These are phyloP conservation scores for Solanum habrochaites DNA, from an alignment of 257 asterid genomes.

Conservation along the genomic window DNA sequence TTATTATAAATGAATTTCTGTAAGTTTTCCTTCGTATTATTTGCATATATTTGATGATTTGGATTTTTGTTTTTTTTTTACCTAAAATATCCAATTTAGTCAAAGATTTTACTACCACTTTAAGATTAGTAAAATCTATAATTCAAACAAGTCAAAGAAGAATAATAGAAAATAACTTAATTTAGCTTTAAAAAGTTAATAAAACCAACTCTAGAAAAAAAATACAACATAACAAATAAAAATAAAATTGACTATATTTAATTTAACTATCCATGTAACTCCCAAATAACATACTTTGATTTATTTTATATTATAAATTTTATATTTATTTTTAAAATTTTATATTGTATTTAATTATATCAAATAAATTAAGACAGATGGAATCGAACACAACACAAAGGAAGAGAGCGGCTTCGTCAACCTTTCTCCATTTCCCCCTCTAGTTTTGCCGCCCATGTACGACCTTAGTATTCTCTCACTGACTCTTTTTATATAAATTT, in stretches of 20 bases:
- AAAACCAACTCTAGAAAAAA: neutral
- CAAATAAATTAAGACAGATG: neutral
- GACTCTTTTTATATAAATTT: conserved; percentile 2
- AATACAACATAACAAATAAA: no score
- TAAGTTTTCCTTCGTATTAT: no score
- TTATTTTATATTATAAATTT: no score
- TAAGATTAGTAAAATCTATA: neutral
- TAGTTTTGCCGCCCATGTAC: neutral
- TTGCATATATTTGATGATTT: neutral
- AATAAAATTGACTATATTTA: neutral
- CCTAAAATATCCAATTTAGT: neutral
- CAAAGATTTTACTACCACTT: neutral
- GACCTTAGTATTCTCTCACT: neutral
- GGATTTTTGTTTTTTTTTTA: no score
- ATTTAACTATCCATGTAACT: no score
- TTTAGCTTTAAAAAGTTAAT: no score
- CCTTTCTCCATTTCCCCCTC: no score
- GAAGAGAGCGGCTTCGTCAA: no score
- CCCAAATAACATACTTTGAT: neutral
- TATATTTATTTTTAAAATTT: no score
- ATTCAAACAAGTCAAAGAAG: neutral
- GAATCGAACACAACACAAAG: no score
- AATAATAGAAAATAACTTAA: neutral
- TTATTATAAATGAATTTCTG: no score
- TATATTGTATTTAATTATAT: no score